Evolutionary conservation across 257 asterid genomes (phyloP).

Genomic region (Ligustrum vulgare): DNA sequence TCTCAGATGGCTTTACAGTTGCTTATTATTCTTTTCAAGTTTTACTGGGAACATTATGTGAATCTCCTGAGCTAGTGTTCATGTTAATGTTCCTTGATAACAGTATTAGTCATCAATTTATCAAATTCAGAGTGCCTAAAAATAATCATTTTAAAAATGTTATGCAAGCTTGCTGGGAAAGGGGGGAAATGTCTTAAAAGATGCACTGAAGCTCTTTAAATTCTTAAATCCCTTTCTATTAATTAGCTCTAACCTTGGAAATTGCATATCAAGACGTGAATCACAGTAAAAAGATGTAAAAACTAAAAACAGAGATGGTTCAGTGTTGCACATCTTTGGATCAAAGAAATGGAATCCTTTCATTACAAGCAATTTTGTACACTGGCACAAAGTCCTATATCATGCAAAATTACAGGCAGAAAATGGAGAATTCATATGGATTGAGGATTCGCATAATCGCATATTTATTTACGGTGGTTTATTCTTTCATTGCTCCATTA

Average conservation of each 20-base stretch:
- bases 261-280: slow-evolving; percentile 22
- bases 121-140: slow-evolving; percentile 68
- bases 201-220: slow-evolving; percentile 4
- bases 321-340: background rate
- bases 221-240: slow-evolving; percentile 92
- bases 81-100: background rate
- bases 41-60: background rate
- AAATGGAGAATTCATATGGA: background rate
- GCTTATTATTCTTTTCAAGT: too few relatives aligned
- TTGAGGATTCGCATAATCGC: too few relatives aligned
- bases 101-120: background rate
- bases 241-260: slow-evolving; percentile 86
- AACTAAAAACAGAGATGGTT: background rate
- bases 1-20: too few relatives aligned
- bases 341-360: too few relatives aligned
- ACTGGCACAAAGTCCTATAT: background rate
- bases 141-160: slow-evolving; percentile 18
- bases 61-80: background rate
- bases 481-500: too few relatives aligned
- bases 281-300: background rate
- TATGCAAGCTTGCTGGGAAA: background rate
- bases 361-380: background rate
- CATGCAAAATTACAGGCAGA: background rate
- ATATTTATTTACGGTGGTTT: too few relatives aligned
- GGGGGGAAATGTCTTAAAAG: background rate